phyloP scores from a whole-genome alignment of 768 basidiomycete genomes.

The Leccinellum rugosiceps region DNA sequence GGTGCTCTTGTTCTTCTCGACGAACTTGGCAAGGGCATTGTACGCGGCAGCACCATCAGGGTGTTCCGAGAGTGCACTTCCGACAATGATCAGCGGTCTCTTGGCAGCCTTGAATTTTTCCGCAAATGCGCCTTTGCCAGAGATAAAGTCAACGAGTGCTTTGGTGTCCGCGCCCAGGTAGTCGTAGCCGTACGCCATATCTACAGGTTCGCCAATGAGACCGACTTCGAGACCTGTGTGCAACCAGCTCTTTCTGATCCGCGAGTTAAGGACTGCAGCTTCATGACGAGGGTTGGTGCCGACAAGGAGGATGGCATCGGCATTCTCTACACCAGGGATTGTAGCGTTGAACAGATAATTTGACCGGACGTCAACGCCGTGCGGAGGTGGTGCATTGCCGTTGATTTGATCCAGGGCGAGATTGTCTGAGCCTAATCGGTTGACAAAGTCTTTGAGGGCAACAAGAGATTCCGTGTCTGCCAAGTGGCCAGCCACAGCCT shows the following conservation, averaged over 20 bases:
- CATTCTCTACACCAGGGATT: slow-evolving; percentile 85
- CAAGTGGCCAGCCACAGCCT: slow-evolving; percentile 88
- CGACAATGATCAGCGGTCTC: slow-evolving; percentile 90
- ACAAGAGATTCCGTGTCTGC: slow-evolving; percentile 95
- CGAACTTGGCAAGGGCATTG: slow-evolving; percentile 74
- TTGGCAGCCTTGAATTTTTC: slow-evolving; percentile 87
- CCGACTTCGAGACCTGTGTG: slow-evolving; percentile 85
- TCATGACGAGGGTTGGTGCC: slow-evolving; percentile 98
- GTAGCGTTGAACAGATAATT: slow-evolving; percentile 97
- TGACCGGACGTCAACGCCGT: slow-evolving; percentile 87
- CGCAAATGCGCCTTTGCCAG: slow-evolving; percentile 77
- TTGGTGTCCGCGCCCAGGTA: slow-evolving; percentile 78
- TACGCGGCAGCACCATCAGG: slow-evolving; percentile 77
- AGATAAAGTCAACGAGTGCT: slow-evolving; percentile 71
- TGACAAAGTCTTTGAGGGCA: slow-evolving; percentile 89
- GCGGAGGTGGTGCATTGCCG: slow-evolving; percentile 65
- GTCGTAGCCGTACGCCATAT: slow-evolving; percentile 91
- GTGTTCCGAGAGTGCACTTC: slow-evolving; percentile 83
- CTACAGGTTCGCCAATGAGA: slow-evolving; percentile 85
- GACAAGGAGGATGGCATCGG: slow-evolving; percentile 89
- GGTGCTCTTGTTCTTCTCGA: slow-evolving; percentile 69
- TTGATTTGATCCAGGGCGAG: slow-evolving; percentile 72
- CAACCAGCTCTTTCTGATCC: slow-evolving; percentile 93
- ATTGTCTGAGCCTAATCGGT: slow-evolving; percentile 94
- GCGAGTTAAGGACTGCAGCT: slow-evolving; percentile 94